Conservation (phyloP, 129 eudicot genomes). For the Centella asiatica region DNA sequence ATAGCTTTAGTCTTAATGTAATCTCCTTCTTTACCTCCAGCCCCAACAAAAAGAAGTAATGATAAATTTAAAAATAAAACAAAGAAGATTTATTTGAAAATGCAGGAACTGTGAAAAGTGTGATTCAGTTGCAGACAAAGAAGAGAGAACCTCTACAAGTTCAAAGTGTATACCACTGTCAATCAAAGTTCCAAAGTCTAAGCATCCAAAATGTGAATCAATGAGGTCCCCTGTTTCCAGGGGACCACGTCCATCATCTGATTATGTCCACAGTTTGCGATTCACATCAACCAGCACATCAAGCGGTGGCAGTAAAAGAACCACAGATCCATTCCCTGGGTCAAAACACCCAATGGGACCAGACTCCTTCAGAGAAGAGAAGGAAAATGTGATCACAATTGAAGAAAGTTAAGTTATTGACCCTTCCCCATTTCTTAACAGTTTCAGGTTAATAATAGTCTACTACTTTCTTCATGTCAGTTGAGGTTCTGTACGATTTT, state of each 20-base stretch:
- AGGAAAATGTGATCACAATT: constrained; percentile 58
- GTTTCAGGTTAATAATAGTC: no score
- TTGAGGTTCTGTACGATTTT: no score
- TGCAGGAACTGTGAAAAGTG: constrained; percentile 41
- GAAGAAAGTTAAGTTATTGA: constrained; percentile 87
- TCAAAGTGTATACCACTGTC: constrained; percentile 70
- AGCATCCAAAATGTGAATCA: constrained; percentile 63
- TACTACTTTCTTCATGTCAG: no score
- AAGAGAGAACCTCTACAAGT: constrained; percentile 36
- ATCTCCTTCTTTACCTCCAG: not conserved
- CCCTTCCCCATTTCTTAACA: no score
- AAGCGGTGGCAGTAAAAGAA: constrained; percentile 62
- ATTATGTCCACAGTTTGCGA: constrained; percentile 44
- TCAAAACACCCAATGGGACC: constrained; percentile 35
- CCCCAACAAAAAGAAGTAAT: no score
- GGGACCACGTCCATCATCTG: constrained; percentile 69
- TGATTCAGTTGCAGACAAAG: constrained; percentile 37
- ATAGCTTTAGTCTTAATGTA: no score
- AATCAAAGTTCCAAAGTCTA: constrained; percentile 53
- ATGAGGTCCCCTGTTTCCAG: constrained; percentile 76
- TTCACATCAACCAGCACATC: constrained; percentile 47
- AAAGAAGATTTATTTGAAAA: constrained; percentile 14
- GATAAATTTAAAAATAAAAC: no score
- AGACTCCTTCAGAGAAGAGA: constrained; percentile 46
- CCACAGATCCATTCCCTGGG: constrained; percentile 46